A percentile compares a stretch with the other conserved stretches of the same genome.
These are phyloP conservation scores for Cladosporium sp. DNA, from an alignment of 2,329 filamentous ascomycete genomes.

Conservation along the genomic window DNA sequence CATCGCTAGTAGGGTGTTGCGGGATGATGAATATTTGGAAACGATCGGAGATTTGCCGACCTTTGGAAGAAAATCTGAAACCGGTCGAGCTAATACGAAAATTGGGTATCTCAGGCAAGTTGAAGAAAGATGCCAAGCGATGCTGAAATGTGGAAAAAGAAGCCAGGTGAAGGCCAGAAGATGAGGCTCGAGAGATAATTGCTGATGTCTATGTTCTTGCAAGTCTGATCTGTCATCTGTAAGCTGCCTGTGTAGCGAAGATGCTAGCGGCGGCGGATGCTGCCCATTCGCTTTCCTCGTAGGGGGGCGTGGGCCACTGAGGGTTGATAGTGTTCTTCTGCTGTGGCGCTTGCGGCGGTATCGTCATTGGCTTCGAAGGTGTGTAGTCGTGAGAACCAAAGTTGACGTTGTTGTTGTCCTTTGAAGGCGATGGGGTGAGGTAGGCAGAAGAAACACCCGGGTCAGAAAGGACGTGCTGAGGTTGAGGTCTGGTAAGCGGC, in stretches of 20 bases:
- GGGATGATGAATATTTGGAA: not conserved
- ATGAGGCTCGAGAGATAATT: not conserved
- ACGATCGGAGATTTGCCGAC: not conserved
- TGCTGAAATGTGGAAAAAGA: constrained; percentile 11
- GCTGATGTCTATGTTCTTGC: not conserved
- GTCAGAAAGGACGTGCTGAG: constrained; percentile 61
- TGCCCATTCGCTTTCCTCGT: constrained; percentile 91
- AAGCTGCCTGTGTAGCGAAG: constrained; percentile 62
- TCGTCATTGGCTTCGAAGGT: constrained; percentile 67
- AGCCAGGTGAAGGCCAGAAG: not conserved
- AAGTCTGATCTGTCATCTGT: constrained; percentile 19
- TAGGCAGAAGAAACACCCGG: constrained; percentile 51
- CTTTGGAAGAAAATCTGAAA: not conserved
- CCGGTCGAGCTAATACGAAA: constrained; percentile 5
- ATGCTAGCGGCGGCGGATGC: constrained; percentile 77
- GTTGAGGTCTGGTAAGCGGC: constrained; percentile 12
- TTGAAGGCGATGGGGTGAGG: constrained; percentile 72
- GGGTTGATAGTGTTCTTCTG: constrained; percentile 48
- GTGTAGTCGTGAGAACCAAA: constrained; percentile 64
- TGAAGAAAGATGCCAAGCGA: constrained; percentile 4
- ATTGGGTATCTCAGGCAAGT: constrained; percentile 8
- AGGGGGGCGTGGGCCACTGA: constrained; percentile 94
- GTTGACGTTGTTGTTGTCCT: constrained; percentile 71
- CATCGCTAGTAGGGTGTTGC: constrained; percentile 1
- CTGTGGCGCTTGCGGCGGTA: constrained; percentile 55